Conservation (phyloP, 805 yeast species). For the Schwanniomyces pseudopolymorphus region DNA sequence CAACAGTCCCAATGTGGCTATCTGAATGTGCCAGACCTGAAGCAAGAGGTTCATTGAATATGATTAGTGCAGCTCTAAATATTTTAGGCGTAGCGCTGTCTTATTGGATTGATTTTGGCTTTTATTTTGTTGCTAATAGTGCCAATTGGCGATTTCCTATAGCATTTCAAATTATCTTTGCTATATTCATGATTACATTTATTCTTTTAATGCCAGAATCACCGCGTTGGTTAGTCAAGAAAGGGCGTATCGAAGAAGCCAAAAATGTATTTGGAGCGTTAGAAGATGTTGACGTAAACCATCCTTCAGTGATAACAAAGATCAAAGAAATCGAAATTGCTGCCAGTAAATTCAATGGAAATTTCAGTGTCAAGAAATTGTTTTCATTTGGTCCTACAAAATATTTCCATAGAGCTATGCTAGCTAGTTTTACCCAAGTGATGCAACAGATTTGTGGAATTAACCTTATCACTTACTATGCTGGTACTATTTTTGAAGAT, state of each 20-base stretch:
- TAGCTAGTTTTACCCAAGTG: slow-evolving; percentile 44
- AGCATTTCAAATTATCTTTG: slow-evolving; percentile 49
- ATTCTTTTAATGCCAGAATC: slow-evolving; percentile 48
- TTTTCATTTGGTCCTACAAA: slow-evolving; percentile 38
- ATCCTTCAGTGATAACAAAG: background rate
- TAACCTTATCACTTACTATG: slow-evolving; percentile 45
- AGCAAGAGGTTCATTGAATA: slow-evolving; percentile 66
- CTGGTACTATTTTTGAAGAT: slow-evolving; percentile 42
- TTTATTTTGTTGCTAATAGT: slow-evolving; percentile 41
- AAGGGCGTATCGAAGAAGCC: slow-evolving; percentile 31
- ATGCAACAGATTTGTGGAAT: slow-evolving; percentile 53
- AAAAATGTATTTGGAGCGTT: slow-evolving; percentile 11
- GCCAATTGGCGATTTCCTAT: slow-evolving; percentile 50
- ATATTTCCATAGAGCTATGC: slow-evolving; percentile 47
- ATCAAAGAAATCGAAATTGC: slow-evolving; percentile 1
- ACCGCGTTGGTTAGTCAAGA: slow-evolving; percentile 44
- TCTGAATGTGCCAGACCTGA: slow-evolving; percentile 70
- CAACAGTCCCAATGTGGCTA: slow-evolving; percentile 83
- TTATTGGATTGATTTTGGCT: slow-evolving; percentile 78
- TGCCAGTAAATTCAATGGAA: slow-evolving; percentile 10
- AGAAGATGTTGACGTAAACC: slow-evolving; percentile 5
- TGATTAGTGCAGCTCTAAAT: slow-evolving; percentile 69
- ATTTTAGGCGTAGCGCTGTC: slow-evolving; percentile 70
- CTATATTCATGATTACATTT: slow-evolving; percentile 38
- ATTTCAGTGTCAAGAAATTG: background rate